Evolutionary conservation across 805 yeast species (phyloP), one percentile per base, ranked within the genome.

Genomic region (Isabelozyma pseudorhagii): DNA sequence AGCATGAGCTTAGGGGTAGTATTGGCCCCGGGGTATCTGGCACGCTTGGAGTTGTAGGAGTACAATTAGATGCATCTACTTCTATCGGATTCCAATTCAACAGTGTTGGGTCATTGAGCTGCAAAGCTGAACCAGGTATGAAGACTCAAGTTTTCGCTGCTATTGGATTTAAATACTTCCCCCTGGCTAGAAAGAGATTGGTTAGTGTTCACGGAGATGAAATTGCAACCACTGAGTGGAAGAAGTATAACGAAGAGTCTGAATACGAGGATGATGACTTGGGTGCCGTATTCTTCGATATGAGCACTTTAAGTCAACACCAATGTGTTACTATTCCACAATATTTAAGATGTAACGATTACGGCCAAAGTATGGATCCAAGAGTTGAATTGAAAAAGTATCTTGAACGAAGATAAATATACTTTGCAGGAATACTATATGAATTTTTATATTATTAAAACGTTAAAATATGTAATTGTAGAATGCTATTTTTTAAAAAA

Each of bases 111-210:
- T 25, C 55, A 9, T 46, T 61, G 9, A 46, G 52, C 2, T 62
- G 67, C 34, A 50, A 48, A 18, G 50, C 54, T 5, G 48, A 45
- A 5, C 57, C 62, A 1, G 60, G 60, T 9, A 44, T 44, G 34
- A 54, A 42, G 17, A 55, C 54, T 18, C 66, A 61, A 44, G 55
- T 62, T 8, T 58, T 61, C 38, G 53, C 55, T 1, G 46, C 59
- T 6, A 46, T 53, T 17, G 43, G 29, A 9, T 58, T 52, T 38
- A 46, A 40, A 13, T 36, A 14, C 17, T 62, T 56, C 46, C 58
- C 60, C 2, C 21, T 45, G 3, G 61, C 64, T 11, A 44, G 48
- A 41, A 49, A 46, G 34, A 39, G 59, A 15, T 42, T 39, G 15
- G 54, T 56, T 3, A 7, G 31, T 11, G 52, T 46, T 34, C 21